Conservation (phyloP, 192 early-diverging fungal species). For the Thamnidium elegans region DNA sequence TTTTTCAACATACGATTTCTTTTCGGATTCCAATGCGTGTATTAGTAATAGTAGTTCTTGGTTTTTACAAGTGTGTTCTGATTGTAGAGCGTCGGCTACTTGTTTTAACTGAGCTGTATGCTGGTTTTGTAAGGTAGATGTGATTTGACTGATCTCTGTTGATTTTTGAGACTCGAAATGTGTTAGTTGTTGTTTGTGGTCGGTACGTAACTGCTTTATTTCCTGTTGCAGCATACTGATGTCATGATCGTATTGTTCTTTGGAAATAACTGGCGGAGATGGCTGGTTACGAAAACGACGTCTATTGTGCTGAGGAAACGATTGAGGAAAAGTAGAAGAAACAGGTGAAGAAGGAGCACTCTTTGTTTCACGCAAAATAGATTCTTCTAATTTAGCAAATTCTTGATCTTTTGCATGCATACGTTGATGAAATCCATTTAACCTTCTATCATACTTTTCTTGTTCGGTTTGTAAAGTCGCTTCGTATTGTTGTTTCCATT, state of each 20-base stretch:
- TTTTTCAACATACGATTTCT: neutral
- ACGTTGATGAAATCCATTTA: neutral
- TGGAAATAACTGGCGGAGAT: neutral
- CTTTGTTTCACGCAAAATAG: neutral
- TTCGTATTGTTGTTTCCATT: neutral
- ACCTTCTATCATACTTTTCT: conserved; percentile 9
- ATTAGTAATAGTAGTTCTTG: neutral
- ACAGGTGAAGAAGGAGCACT: conserved; percentile 13
- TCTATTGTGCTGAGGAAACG: too few relatives aligned
- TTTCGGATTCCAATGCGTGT: too few relatives aligned
- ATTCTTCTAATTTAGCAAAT: neutral
- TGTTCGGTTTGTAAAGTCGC: neutral
- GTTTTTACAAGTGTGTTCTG: neutral
- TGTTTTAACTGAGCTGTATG: neutral
- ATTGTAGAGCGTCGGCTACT: neutral
- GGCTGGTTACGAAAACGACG: neutral
- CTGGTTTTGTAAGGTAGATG: neutral
- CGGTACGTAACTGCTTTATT: neutral
- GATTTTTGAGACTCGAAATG: neutral
- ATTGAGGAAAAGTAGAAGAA: neutral
- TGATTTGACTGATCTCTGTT: neutral
- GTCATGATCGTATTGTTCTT: too few relatives aligned
- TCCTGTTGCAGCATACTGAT: neutral
- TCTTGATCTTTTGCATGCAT: conserved; percentile 8
- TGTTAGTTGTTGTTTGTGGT: neutral